Conservation (phyloP, 805 yeast genomes). For the Metschnikowia lunata region DNA sequence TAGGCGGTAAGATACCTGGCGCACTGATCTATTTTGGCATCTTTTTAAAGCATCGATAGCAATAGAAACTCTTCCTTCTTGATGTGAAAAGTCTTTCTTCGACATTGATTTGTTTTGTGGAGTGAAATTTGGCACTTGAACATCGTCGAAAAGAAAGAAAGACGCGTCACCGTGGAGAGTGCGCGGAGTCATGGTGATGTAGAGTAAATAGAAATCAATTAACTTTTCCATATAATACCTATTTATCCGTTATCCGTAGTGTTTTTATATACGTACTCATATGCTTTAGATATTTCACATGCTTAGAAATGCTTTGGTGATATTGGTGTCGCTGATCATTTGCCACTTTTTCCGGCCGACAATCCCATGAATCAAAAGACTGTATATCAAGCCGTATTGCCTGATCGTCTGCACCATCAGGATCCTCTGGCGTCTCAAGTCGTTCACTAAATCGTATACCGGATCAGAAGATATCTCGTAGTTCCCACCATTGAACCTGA, state of each 20-base stretch:
- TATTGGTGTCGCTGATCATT: constrained; percentile 3
- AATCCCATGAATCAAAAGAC: constrained; percentile 17
- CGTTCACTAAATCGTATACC: constrained; percentile 44
- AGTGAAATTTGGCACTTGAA: neutral
- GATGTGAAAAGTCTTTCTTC: neutral
- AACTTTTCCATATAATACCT: no score
- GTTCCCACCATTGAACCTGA: constrained; percentile 5
- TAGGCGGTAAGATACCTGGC: neutral
- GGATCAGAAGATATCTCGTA: constrained; percentile 31
- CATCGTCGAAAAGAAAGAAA: neutral
- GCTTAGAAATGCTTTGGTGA: constrained; percentile 4
- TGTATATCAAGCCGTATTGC: constrained; percentile 51
- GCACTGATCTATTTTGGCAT: neutral
- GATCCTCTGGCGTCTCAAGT: constrained; percentile 48
- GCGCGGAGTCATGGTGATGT: no score
- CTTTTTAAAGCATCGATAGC: neutral
- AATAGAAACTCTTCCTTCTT: neutral
- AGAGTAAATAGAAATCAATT: no score
- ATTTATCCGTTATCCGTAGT: no score
- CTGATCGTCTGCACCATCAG: constrained; percentile 57
- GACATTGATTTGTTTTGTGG: neutral
- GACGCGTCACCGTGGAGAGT: neutral
- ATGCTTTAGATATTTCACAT: neutral
- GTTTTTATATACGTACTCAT: no score
- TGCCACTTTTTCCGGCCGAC: constrained; percentile 3